phyloP scores from a whole-genome alignment of 2,329 filamentous ascomycete species.

The Septoria linicola region DNA sequence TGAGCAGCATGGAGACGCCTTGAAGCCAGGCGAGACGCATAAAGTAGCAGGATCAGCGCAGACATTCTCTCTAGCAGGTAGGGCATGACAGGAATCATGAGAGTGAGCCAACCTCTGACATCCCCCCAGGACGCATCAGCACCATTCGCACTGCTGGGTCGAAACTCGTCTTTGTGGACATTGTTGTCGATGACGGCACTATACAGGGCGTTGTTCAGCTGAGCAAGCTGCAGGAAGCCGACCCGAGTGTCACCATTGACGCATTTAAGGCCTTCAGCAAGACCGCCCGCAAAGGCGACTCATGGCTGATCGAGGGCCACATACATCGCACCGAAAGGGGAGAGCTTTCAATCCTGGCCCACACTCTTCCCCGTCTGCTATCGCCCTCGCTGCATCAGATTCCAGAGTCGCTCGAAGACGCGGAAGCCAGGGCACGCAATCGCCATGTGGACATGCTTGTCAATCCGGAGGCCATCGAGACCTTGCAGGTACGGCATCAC shows the following conservation, averaged over 20 bases:
- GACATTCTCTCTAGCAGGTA: conserved; percentile 5
- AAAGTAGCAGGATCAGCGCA: background rate
- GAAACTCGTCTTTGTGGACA: conserved; percentile 80
- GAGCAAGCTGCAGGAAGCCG: conserved; percentile 45
- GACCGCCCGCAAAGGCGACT: conserved; percentile 75
- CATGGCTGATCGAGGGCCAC: conserved; percentile 67
- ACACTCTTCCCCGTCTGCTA: conserved; percentile 66
- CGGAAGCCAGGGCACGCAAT: conserved; percentile 69
- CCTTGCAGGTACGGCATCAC: conserved; percentile 69
- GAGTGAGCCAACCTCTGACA: conserved; percentile 3
- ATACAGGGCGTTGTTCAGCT: conserved; percentile 77
- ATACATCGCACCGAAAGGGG: conserved; percentile 70
- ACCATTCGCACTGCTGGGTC: conserved; percentile 69
- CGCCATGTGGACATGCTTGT: conserved; percentile 86
- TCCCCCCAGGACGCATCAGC: conserved; percentile 64
- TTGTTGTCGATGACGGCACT: conserved; percentile 68
- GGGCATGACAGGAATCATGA: background rate
- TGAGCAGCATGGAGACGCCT: background rate
- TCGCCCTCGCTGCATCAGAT: conserved; percentile 78
- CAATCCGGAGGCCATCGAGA: conserved; percentile 65
- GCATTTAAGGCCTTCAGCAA: conserved; percentile 61
- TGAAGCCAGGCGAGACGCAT: conserved; percentile 19
- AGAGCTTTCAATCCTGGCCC: conserved; percentile 71
- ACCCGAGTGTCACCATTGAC: conserved; percentile 41
- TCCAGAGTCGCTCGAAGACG: conserved; percentile 67